These are phyloP conservation scores for Heterococcus sp. DNA, from an alignment of 108 stramenopile genomes.

Conservation along the genomic window DNA sequence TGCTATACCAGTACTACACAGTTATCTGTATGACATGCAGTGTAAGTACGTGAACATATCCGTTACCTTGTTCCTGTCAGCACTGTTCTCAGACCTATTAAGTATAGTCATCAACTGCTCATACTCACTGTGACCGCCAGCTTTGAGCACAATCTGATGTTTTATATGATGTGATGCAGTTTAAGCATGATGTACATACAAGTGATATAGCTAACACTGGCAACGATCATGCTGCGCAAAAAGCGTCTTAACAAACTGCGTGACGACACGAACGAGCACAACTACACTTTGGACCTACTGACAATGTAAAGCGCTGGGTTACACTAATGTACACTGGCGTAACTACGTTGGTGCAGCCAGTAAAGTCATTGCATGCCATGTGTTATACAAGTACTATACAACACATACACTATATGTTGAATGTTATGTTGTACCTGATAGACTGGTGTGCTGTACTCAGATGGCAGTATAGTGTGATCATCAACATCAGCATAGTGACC, in stretches of 20 bases:
- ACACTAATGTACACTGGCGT: neutral
- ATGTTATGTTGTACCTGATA: neutral
- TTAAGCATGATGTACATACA: too few species aligned
- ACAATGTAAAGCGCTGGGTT: neutral
- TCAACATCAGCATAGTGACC: constrained; percentile 68
- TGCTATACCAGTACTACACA: neutral
- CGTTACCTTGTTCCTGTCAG: constrained; percentile 3
- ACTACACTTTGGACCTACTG: neutral
- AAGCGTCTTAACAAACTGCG: neutral
- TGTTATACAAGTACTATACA: neutral
- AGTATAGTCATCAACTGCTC: constrained; percentile 70
- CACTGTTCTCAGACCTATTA: constrained; percentile 68
- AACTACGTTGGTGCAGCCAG: neutral
- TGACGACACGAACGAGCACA: neutral
- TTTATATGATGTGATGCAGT: too few species aligned
- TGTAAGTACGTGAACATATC: neutral
- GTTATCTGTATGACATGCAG: neutral
- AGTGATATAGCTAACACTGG: neutral
- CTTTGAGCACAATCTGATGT: constrained; percentile 75
- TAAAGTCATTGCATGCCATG: neutral
- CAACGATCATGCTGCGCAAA: neutral
- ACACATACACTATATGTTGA: neutral
- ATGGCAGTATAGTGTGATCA: constrained; percentile 70
- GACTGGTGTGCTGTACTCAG: constrained; percentile 69
- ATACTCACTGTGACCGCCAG: constrained; percentile 75